A percentile compares a stretch with the other conserved stretches of the same genome.
These are phyloP conservation scores for Neurospora sp. DNA, from an alignment of 495 filamentous ascomycete species.

Conservation along the genomic window DNA sequence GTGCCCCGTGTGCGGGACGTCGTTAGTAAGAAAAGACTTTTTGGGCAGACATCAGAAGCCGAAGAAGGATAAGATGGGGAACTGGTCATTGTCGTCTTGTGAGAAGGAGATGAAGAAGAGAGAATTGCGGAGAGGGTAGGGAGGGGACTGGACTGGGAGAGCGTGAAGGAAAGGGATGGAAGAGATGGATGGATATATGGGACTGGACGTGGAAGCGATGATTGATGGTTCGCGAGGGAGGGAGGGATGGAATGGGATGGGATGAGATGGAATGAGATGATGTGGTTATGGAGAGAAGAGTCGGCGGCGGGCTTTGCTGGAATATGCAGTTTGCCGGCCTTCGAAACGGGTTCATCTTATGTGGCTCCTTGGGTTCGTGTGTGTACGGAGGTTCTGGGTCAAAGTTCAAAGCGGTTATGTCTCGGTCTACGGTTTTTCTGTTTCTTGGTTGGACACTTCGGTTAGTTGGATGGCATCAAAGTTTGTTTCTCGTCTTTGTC, in stretches of 20 bases:
- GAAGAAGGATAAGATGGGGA: not conserved
- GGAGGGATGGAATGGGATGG: not conserved
- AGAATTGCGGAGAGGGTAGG: not conserved
- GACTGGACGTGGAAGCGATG: too few species aligned
- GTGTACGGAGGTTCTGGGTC: not conserved
- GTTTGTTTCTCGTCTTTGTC: not conserved
- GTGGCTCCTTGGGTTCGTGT: not conserved
- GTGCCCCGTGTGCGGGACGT: not conserved
- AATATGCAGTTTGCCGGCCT: not conserved
- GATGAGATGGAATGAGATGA: too few species aligned
- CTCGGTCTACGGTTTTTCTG: not conserved
- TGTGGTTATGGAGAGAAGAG: not conserved
- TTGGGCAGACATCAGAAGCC: not conserved
- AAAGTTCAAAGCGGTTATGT: not conserved
- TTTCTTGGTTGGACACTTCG: not conserved
- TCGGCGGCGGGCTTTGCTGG: not conserved
- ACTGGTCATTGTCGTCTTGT: not conserved
- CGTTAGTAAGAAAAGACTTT: not conserved
- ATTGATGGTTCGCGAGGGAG: not conserved
- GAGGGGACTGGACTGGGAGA: not conserved
- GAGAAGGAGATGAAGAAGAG: not conserved
- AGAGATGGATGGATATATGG: not conserved
- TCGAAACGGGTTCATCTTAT: not conserved
- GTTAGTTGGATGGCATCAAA: not conserved
- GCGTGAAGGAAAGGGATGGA: not conserved